These are phyloP conservation scores for Citrullus mucosospermus DNA, from an alignment of 306 rosid species.

Conservation along the genomic window DNA sequence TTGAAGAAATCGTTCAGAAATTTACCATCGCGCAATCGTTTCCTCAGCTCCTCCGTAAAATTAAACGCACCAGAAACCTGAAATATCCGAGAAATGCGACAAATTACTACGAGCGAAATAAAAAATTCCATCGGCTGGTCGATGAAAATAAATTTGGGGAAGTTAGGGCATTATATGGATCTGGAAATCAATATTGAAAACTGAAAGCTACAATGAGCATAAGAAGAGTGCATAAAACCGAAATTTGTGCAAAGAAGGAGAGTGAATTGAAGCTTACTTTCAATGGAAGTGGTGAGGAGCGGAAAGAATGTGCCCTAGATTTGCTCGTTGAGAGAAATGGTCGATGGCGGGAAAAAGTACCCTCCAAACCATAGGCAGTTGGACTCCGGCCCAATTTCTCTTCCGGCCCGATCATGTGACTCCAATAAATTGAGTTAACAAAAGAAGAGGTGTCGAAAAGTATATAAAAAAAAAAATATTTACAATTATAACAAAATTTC, in stretches of 20 bases:
- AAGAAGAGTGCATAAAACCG: background rate
- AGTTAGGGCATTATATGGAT: background rate
- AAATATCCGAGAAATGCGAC: background rate
- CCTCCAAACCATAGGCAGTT: background rate
- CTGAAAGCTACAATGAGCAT: background rate
- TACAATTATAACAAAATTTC: too few relatives aligned
- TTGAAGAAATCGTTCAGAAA: background rate
- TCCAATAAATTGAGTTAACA: too few relatives aligned
- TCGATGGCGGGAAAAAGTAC: conserved; percentile 3
- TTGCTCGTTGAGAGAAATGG: conserved; percentile 3
- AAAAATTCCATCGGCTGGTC: background rate
- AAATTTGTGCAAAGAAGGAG: background rate
- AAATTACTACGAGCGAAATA: background rate
- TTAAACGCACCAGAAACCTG: background rate
- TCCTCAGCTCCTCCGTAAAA: conserved; percentile 8
- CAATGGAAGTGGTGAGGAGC: background rate
- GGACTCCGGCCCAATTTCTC: conserved; percentile 6
- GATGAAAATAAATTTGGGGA: background rate
- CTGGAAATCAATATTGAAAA: background rate
- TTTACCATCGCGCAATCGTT: conserved; percentile 17
- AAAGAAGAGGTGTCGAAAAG: too few relatives aligned
- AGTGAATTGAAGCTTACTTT: conserved; percentile 3
- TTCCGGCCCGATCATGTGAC: background rate
- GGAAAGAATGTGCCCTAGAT: conserved; percentile 3
- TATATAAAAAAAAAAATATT: too few relatives aligned